Conservation (phyloP, 805 yeast genomes). For the Candida takata region DNA sequence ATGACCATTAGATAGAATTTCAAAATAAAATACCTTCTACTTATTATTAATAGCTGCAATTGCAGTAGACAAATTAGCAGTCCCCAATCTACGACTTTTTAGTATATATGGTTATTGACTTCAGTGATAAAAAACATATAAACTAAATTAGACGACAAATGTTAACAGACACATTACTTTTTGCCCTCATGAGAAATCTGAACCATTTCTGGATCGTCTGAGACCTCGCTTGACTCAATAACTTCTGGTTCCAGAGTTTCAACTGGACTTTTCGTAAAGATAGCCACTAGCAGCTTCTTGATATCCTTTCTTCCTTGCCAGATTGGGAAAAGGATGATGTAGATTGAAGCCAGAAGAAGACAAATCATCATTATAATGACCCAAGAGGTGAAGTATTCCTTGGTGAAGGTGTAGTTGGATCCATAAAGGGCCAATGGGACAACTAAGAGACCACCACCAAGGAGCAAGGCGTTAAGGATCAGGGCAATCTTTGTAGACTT, state of each 20-base stretch:
- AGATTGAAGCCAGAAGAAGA: slow-evolving; percentile 29
- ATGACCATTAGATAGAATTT: slow-evolving; percentile 40
- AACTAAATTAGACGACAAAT: not conserved
- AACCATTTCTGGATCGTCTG: slow-evolving; percentile 5
- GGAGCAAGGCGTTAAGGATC: slow-evolving; percentile 28
- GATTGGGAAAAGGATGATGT: slow-evolving; percentile 32
- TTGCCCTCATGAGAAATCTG: not conserved
- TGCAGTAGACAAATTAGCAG: too few species aligned
- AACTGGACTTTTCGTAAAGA: not conserved
- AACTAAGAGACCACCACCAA: slow-evolving; percentile 27
- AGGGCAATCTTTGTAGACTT: slow-evolving; percentile 35
- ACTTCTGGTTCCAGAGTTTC: not conserved
- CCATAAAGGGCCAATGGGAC: slow-evolving; percentile 30
- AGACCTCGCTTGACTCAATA: not conserved
- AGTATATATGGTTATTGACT: too few species aligned
- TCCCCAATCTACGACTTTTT: too few species aligned
- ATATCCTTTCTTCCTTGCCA: slow-evolving; percentile 27
- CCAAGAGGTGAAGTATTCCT: slow-evolving; percentile 30
- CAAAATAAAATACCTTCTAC: not conserved
- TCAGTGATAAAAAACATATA: too few species aligned
- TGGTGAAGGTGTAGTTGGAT: slow-evolving; percentile 28
- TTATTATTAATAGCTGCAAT: too few species aligned
- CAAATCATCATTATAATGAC: slow-evolving; percentile 33
- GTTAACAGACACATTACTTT: not conserved
- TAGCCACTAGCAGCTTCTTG: slow-evolving; percentile 7